These are phyloP conservation scores for Brassica nigra DNA, from an alignment of 345 rosid genomes.

Conservation along the genomic window DNA sequence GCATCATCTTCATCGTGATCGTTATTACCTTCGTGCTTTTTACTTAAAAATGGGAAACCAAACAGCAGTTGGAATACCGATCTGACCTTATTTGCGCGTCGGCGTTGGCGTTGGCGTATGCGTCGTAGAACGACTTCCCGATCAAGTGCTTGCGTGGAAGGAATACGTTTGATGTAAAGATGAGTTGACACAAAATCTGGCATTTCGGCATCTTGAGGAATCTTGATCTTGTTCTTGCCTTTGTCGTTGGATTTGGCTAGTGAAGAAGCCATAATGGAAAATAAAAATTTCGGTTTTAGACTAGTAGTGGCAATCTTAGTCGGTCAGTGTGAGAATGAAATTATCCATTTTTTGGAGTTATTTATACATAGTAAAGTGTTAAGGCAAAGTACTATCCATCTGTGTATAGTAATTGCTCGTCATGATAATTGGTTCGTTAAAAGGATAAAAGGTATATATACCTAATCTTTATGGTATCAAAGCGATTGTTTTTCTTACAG, in stretches of 20 bases:
- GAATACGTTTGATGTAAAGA: slow-evolving; percentile 23
- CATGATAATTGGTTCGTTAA: background rate
- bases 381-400: background rate
- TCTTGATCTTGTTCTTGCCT: slow-evolving; percentile 26
- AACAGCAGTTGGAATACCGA: slow-evolving; percentile 24
- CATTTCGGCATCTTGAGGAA: background rate
- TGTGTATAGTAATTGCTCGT: background rate
- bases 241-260: slow-evolving; percentile 26
- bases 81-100: slow-evolving; percentile 27
- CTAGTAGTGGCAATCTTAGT: background rate
- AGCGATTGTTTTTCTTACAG: background rate
- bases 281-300: background rate
- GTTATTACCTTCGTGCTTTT: background rate
- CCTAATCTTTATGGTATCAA: slow-evolving; percentile 3
- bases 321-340: background rate
- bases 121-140: slow-evolving; percentile 25
- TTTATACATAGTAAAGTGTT: slow-evolving; percentile 9
- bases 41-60: slow-evolving; percentile 18
- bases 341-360: background rate
- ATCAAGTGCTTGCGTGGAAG: slow-evolving; percentile 32
- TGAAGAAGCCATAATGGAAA: slow-evolving; percentile 30
- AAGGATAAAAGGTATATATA: background rate
- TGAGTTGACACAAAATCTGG: slow-evolving; percentile 27
- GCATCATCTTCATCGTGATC: slow-evolving; percentile 25
- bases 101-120: slow-evolving; percentile 36